Base-by-base conservation (phyloP, 2,329 filamentous ascomycete genomes). In the Blastomyces emzantsi region DNA sequence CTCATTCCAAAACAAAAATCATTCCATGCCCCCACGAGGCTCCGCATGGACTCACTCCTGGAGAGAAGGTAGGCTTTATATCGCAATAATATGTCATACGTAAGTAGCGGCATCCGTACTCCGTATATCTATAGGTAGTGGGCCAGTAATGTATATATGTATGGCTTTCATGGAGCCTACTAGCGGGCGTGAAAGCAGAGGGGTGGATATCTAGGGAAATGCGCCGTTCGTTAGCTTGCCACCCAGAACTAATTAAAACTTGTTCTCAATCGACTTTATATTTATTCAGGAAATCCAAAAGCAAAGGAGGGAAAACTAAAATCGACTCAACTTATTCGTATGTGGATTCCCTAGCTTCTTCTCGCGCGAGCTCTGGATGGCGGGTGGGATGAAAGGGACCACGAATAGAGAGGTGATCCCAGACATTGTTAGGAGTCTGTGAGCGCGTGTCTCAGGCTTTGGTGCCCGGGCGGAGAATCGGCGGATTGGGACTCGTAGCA, bases 361-460 rank as follows among this genome's bases (percentile, higher is more conserved):
- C 66, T 78, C 75, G 43, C 76, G 73, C 43, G 76, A 78, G 64
- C 77, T 79, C 65, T 79, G 78, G 13, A 80, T 70, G 4, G 78
- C 78, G 7, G 78, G 78, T 36, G 78, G 78, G 2, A 80, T 74
- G 65, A 80, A 80, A 5, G 78, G 78, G 5, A 80, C 69, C 22
- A 79, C 72, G 25, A 80, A 77, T 1, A 75, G 76, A 1, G 77
- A 76, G 51, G 75, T 69, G 17, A 80, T 71, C 65, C 77, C 77
- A 17, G 76, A 76, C 61, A 71, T 73, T 56, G 77, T 73, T 39
- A 79, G 67, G 54, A 77, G 74, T 45, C 76, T 76, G 52, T 76
- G 73, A 57, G 72, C 70, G 52, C 74, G 76, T 60, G 73, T 76
- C 55, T 76, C 73, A 22, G 75, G 74, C 30, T 65, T 67, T 25